Base-by-base conservation (phyloP, 1,139 yeast species). In the Arxiozyma slooffiae region DNA sequence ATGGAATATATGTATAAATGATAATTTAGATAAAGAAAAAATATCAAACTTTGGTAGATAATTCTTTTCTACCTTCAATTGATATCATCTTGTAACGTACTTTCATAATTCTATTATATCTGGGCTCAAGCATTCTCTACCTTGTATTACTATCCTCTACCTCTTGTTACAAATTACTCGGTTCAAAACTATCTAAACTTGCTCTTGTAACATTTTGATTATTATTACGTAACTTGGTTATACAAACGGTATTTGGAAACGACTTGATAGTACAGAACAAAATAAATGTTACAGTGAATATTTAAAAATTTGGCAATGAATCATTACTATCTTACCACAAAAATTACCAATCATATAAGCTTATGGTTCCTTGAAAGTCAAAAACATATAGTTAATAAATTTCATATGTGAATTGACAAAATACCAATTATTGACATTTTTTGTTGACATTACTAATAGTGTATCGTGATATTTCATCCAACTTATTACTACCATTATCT, bases 161-260 rank as follows among this genome's bases (percentile, higher is more conserved):
- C 16, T 41, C 51, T 8, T 20, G 40, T 14, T 16, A 39, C 17
- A 40, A 46, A 7, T 18, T 39, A 3, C 22, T 21, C 7, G 60
- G 55, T 45, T 63, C 67, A 42, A 62, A 62, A 46, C 57, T 63
- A 17, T 62, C 61, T 17, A 55, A 37, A 41, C 52, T 62, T 17
- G 57, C 21, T 5, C 22, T 46, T 38, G 53, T 52, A 21, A 71
- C 71, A 1, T 57, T n/a, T n/a, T n/a, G n/a, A n/a, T n/a, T 50
- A 3, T 21, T 41, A 7, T 41, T 22, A 30, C 79, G 79, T 45
- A 80, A 69, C 66, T 85, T 88, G 59, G 92, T 89, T 54, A 92
- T 85, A 60, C 85, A 85, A 65, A 92, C 98, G 44, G 92, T 81
- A 56, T 92, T 69, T 92, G 97, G 58, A 92, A 73, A 54, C 94